Percentiles rank a stretch among this genome's conserved stretches.
phyloP scores from a whole-genome alignment of 495 filamentous ascomycete genomes.

The Entonaema liquescens region DNA sequence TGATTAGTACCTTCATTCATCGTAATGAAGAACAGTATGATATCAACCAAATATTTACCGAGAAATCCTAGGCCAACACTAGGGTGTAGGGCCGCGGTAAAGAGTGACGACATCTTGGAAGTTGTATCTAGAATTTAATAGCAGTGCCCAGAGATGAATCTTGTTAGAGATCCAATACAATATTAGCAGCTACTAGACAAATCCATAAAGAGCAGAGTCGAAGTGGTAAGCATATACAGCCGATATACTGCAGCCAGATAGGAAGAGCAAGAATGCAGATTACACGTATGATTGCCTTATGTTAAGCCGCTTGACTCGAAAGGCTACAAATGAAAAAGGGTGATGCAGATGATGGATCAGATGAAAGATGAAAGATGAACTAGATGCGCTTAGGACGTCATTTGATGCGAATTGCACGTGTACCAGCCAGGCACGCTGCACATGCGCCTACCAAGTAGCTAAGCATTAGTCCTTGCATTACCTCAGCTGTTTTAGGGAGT shows the following conservation, averaged over 20 bases:
- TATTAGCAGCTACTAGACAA: background rate
- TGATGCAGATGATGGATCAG: constrained; percentile 12
- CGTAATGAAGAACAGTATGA: background rate
- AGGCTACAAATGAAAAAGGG: constrained; percentile 1
- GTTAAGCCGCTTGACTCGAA: constrained; percentile 1
- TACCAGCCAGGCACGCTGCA: constrained; percentile 13
- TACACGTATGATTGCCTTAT: background rate
- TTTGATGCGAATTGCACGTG: constrained; percentile 23
- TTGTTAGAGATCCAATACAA: background rate
- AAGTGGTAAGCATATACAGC: constrained; percentile 10
- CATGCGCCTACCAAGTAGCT: background rate
- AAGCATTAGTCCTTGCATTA: background rate
- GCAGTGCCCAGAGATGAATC: background rate
- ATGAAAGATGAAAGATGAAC: too few species aligned
- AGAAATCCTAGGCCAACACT: constrained; percentile 81
- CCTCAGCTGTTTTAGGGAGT: background rate
- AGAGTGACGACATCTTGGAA: constrained; percentile 63
- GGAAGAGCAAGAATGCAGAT: background rate
- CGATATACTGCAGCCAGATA: background rate
- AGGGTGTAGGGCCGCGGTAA: constrained; percentile 76
- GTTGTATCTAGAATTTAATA: background rate
- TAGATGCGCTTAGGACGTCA: constrained; percentile 38
- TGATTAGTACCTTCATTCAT: constrained; percentile 11
- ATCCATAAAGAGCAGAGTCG: constrained; percentile 33
- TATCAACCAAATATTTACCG: constrained; percentile 56